phyloP scores from a whole-genome alignment of 148 eudicot species.

The Spergularia marina region DNA sequence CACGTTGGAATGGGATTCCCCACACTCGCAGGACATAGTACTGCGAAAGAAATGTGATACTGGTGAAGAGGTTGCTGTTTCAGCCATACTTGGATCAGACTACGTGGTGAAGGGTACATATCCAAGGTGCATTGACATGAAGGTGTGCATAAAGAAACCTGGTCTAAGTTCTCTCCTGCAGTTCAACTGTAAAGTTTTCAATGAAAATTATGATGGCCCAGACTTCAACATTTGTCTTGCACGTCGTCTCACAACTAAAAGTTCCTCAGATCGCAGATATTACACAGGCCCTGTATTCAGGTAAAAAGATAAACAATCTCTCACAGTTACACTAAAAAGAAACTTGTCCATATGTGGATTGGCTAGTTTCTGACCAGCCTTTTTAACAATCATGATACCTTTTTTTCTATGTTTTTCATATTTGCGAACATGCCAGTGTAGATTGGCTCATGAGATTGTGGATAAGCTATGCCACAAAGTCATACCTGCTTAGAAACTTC shows the following conservation, averaged over 20 bases:
- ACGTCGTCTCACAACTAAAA: slow-evolving; percentile 45
- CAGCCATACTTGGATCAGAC: slow-evolving; percentile 62
- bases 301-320: slow-evolving; percentile 25
- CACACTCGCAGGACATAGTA: slow-evolving; percentile 56
- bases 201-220: slow-evolving; percentile 28
- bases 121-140: slow-evolving; percentile 55
- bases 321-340: background rate
- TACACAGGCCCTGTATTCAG: slow-evolving; percentile 69
- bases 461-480: background rate
- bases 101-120: slow-evolving; percentile 23
- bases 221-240: slow-evolving; percentile 44
- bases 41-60: slow-evolving; percentile 62
- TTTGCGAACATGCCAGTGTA: background rate
- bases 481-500: background rate
- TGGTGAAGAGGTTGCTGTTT: slow-evolving; percentile 81
- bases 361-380: slow-evolving; percentile 2
- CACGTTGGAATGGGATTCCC: slow-evolving; percentile 68
- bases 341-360: background rate
- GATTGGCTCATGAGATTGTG: background rate
- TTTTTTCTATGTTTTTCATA: slow-evolving; percentile 2
- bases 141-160: slow-evolving; percentile 79
- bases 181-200: slow-evolving; percentile 56
- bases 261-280: slow-evolving; percentile 34
- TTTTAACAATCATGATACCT: too few relatives aligned
- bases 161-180: slow-evolving; percentile 70